These are phyloP conservation scores for Populus euphratica DNA, from an alignment of 345 rosid genomes.

Conservation along the genomic window DNA sequence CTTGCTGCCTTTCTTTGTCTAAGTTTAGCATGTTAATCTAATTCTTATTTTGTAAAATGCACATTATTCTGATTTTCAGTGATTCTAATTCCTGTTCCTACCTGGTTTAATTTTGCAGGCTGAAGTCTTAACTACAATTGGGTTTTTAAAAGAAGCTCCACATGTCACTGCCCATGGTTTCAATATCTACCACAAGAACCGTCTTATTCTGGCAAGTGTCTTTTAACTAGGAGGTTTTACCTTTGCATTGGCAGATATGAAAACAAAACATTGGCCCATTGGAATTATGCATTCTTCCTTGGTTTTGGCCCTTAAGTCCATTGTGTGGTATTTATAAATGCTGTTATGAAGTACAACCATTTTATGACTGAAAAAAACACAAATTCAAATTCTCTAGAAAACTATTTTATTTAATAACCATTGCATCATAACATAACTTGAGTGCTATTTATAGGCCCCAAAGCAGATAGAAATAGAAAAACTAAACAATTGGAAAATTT, in stretches of 20 bases:
- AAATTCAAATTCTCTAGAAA: too few relatives aligned
- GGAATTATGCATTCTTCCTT: neutral
- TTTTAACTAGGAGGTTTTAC: constrained; percentile 2
- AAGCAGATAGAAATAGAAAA: too few relatives aligned
- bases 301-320: neutral
- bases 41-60: too few relatives aligned
- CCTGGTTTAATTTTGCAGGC: constrained; percentile 8
- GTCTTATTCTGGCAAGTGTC: constrained; percentile 54
- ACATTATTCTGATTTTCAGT: too few relatives aligned
- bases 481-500: too few relatives aligned
- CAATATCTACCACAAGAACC: constrained; percentile 27
- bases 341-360: neutral
- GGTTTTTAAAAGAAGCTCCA: constrained; percentile 36
- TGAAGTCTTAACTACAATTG: constrained; percentile 26
- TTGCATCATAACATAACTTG: too few relatives aligned
- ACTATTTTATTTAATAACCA: too few relatives aligned
- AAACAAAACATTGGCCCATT: neutral
- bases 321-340: neutral
- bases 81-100: too few relatives aligned
- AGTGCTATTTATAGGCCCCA: too few relatives aligned
- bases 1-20: too few relatives aligned
- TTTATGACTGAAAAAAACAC: neutral
- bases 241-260: neutral
- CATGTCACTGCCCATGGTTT: constrained; percentile 22
- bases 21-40: too few relatives aligned